Percentiles rank a stretch among this genome's conserved stretches.
Evolutionary conservation across 2,329 filamentous ascomycete species (phyloP).

Genomic region (Esteya vermicola): DNA sequence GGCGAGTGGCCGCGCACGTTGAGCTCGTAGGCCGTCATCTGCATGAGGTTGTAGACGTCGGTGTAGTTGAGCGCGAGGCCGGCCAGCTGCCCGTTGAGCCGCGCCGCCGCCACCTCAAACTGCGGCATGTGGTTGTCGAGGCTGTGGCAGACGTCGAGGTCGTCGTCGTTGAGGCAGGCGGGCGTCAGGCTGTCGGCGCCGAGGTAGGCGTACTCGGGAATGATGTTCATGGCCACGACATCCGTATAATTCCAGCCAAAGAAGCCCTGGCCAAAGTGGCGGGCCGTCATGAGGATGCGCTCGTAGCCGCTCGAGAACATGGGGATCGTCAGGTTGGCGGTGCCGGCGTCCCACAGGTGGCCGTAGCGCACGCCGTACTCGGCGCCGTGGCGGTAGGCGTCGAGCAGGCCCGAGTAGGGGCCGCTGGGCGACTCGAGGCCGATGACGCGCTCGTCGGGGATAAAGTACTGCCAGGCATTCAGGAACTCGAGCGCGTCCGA

Average conservation of each 20-base stretch:
- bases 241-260: conserved; percentile 39
- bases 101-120: conserved; percentile 5
- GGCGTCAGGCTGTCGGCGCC: conserved; percentile 38
- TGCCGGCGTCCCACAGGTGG: conserved; percentile 8
- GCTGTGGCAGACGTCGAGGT: conserved; percentile 11
- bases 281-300: conserved; percentile 46
- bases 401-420: conserved; percentile 7
- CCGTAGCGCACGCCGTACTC: conserved; percentile 9
- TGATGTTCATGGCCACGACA: conserved; percentile 41
- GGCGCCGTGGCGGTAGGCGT: conserved; percentile 7
- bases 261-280: conserved; percentile 47
- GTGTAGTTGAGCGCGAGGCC: conserved; percentile 3
- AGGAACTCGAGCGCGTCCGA: conserved; percentile 5
- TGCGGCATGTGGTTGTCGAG: conserved; percentile 7
- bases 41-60: conserved; percentile 8
- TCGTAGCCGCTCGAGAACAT: conserved; percentile 33
- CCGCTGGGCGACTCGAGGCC: conserved; percentile 8
- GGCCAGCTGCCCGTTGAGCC: conserved; percentile 3
- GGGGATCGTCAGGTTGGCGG: conserved; percentile 6
- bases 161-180: conserved; percentile 36
- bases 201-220: conserved; percentile 7
- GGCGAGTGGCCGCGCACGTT: conserved; percentile 29
- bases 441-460: conserved; percentile 3
- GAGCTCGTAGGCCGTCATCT: conserved; percentile 9
- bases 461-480: conserved; percentile 7